Conservation (phyloP, 78 protist species). For the Cavenderia fasciculata region DNA sequence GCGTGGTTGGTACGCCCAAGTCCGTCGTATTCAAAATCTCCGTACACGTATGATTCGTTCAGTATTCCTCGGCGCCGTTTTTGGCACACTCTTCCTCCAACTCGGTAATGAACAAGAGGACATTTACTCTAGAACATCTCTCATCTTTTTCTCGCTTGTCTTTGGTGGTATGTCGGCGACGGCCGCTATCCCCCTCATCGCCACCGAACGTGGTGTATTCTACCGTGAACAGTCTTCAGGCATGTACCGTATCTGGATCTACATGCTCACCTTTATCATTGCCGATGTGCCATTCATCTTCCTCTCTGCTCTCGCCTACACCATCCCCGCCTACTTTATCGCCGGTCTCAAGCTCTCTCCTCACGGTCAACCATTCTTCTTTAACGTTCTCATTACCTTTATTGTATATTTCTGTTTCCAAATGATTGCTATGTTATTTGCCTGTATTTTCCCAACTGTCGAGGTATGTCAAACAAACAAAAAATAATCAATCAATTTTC, state of each 20-base stretch:
- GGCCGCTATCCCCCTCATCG: constrained; percentile 52
- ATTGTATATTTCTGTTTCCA: constrained; percentile 30
- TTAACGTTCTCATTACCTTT: constrained; percentile 1
- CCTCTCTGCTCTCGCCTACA: constrained; percentile 27
- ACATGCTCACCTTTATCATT: constrained; percentile 28
- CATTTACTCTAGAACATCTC: constrained; percentile 35
- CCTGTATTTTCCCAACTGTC: constrained; percentile 49
- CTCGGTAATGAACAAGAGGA: constrained; percentile 45
- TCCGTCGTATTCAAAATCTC: constrained; percentile 35
- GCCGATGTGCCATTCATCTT: constrained; percentile 64
- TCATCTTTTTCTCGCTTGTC: constrained; percentile 66
- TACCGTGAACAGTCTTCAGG: constrained; percentile 70
- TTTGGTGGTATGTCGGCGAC: constrained; percentile 78
- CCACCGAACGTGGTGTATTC: constrained; percentile 76
- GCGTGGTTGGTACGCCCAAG: constrained; percentile 45
- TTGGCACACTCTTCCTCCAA: constrained; percentile 58
- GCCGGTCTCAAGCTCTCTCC: constrained; percentile 9
- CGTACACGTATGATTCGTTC: constrained; percentile 59
- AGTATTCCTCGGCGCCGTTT: constrained; percentile 39
- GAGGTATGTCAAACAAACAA: constrained; percentile 67
- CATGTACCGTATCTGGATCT: constrained; percentile 68
- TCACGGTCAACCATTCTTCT: constrained; percentile 60
- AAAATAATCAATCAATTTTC: too few species aligned
- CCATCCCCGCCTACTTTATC: constrained; percentile 53
- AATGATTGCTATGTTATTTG: constrained; percentile 37